phyloP scores from a whole-genome alignment of 495 filamentous ascomycete genomes.

The Tuber melanosporum region DNA sequence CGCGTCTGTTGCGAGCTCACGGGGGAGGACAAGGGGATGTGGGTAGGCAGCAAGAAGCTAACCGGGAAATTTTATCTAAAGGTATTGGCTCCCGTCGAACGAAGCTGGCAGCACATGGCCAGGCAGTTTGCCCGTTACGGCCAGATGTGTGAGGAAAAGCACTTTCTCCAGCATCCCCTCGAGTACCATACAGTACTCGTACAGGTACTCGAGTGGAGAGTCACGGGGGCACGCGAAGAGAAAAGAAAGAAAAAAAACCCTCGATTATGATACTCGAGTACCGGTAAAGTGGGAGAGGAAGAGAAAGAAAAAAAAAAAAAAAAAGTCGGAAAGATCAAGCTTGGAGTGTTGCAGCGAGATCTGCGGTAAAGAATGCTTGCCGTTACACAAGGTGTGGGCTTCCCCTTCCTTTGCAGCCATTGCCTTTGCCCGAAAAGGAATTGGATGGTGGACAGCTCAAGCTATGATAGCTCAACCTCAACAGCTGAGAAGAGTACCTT shows the following conservation, averaged over 20 bases:
- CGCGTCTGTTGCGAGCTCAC: neutral
- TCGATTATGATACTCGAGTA: too few species aligned
- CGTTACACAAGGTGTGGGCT: neutral
- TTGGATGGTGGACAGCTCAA: neutral
- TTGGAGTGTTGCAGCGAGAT: neutral
- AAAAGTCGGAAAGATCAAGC: neutral
- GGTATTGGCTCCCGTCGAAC: neutral
- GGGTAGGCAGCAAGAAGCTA: neutral
- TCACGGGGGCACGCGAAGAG: neutral
- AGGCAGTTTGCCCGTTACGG: neutral
- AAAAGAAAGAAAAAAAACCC: neutral
- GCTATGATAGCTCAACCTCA: neutral
- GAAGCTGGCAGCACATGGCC: neutral
- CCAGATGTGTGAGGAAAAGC: neutral
- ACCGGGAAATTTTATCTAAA: neutral
- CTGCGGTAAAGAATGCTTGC: neutral
- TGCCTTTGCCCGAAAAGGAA: neutral
- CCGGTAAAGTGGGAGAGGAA: too few species aligned
- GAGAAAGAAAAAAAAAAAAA: neutral
- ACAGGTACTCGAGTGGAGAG: neutral
- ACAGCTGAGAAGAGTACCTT: neutral
- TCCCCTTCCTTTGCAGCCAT: neutral
- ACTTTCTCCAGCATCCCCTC: neutral
- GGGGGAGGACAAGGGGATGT: neutral
- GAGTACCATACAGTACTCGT: too few species aligned